Base-by-base conservation (phyloP, 495 filamentous ascomycete genomes). In the Parathielavia hyrcaniae region DNA sequence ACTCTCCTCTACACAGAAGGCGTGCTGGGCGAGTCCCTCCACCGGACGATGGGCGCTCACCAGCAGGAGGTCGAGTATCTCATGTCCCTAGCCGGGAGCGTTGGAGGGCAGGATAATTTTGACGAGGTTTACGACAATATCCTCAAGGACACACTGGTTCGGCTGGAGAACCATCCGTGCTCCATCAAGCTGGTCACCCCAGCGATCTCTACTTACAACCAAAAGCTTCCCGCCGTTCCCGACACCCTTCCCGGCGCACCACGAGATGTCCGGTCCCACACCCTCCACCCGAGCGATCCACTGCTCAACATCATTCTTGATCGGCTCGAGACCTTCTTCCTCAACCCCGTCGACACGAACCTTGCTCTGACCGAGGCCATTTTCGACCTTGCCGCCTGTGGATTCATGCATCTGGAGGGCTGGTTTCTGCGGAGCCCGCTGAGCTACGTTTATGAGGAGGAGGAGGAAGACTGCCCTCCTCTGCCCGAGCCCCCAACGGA, bases 341-440 rank as follows among this genome's bases (percentile, higher is more conserved):
- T 86, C 7, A 97, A 99, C 68, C 83, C 89, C 17, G 83, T 97
- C 2, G 90, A 95, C 57, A 88, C 85, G 16, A 99, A 99, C 65
- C 75, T 99, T 12, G 83, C 84, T 2, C 73, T 96, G 9, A 97
- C 95, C 0, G 86, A 91, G 62, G 81, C 85, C 7, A 77, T 99
- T 16, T 82, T 91, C 55, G 87, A 89, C 58, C 77, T 97, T 30
- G 86, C 87, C 16, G 85, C 87, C 1, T 97, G 93, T 60, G 84
- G 88, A 16, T 86, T 86, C 48, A 86, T 95, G 65, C 80, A 83
- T 6, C 77, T 97, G 1, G 90, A 97, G 66, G 85, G 85, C 14
- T 97, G 95, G 93, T 79, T 97, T n/a, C 73, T 91, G 12, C 83
- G 89, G 17, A 82, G 89, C 59, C 86, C 90, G 0, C 67, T 76